A percentile compares a stretch with the other conserved stretches of the same genome.
Conservation (phyloP, 305 asterid genomes). For the Petunia hybrid region DNA sequence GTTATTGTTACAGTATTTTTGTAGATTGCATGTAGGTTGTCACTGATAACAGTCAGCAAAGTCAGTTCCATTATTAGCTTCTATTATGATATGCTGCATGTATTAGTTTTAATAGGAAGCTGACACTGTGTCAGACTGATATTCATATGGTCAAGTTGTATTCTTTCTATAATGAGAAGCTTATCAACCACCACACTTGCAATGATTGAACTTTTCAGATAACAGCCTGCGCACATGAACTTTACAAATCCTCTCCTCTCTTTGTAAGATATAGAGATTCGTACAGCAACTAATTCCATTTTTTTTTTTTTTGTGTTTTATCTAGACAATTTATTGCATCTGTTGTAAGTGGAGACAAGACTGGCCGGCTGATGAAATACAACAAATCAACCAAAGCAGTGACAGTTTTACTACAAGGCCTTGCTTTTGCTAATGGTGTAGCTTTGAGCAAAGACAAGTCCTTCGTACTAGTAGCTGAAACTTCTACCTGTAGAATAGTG, state of each 20-base stretch:
- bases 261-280: not conserved
- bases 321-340: conserved; percentile 62
- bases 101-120: not conserved
- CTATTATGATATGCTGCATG: not conserved
- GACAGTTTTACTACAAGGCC: conserved; percentile 57
- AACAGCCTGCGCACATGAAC: not conserved
- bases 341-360: conserved; percentile 55
- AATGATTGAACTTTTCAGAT: not conserved
- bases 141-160: not conserved
- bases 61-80: not conserved
- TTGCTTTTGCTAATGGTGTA: conserved; percentile 80
- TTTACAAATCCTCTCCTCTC: not conserved
- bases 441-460: conserved; percentile 65
- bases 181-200: not conserved
- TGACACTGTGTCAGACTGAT: not conserved
- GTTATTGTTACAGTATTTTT: not conserved
- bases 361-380: conserved; percentile 72
- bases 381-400: conserved; percentile 53
- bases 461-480: conserved; percentile 60
- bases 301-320: conserved; percentile 24
- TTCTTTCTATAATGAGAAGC: not conserved
- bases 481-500: conserved; percentile 50
- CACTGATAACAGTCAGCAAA: not conserved
- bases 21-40: not conserved
- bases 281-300: not conserved